phyloP scores from a whole-genome alignment of 2,329 filamentous ascomycete genomes.

The Colletotrichum sojae region DNA sequence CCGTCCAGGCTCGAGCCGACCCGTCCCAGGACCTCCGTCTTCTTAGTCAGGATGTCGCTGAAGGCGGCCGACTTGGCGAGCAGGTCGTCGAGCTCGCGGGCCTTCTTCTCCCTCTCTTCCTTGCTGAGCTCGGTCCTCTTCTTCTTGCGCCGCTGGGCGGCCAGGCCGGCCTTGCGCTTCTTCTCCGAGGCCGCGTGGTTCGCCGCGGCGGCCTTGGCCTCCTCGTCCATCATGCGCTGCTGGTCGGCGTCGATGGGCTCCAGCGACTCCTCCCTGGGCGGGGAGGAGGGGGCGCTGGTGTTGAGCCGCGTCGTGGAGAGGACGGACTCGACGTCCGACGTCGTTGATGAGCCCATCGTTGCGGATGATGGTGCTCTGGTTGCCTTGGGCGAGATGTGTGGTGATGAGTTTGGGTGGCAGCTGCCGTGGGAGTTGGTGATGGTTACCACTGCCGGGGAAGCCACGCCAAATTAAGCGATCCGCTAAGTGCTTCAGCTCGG shows the following conservation, averaged over 20 bases:
- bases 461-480: constrained; percentile 10
- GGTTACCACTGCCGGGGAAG: constrained; percentile 7
- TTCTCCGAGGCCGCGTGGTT: constrained; percentile 65
- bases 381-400: background rate
- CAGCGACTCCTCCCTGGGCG: constrained; percentile 47
- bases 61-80: constrained; percentile 73
- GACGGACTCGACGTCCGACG: constrained; percentile 51
- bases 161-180: constrained; percentile 51
- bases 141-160: constrained; percentile 62
- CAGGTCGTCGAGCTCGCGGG: constrained; percentile 71
- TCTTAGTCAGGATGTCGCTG: constrained; percentile 73
- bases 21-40: constrained; percentile 73
- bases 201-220: constrained; percentile 51
- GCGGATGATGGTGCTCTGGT: accelerated
- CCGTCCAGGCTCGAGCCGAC: constrained; percentile 74
- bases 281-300: constrained; percentile 56
- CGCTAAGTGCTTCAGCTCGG: constrained; percentile 4
- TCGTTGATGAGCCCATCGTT: constrained; percentile 49
- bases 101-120: constrained; percentile 70
- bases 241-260: constrained; percentile 43
- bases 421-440: constrained; percentile 27
- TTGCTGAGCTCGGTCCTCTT: constrained; percentile 63
- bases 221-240: constrained; percentile 52
- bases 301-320: constrained; percentile 48
- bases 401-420: background rate